These are phyloP conservation scores for Mesotaenium endlicherianum DNA, from an alignment of 139 green algal species.

Conservation along the genomic window DNA sequence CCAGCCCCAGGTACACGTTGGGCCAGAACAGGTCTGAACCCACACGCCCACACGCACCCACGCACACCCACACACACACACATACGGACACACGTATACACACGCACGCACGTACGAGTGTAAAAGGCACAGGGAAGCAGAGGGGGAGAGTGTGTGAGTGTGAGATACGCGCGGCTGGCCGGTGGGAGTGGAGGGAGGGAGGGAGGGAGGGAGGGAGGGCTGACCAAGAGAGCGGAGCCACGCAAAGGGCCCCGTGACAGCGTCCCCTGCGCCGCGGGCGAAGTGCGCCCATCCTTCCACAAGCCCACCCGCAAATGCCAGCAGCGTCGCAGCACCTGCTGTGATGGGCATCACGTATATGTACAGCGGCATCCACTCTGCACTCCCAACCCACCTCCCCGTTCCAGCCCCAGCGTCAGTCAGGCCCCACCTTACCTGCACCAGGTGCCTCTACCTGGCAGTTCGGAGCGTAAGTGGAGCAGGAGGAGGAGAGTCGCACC, in stretches of 20 bases:
- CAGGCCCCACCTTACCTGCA: too few species aligned
- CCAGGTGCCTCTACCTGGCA: too few species aligned
- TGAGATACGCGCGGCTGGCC: background rate
- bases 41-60: too few species aligned
- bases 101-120: background rate
- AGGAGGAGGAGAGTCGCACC: slow-evolving; percentile 15
- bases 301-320: slow-evolving; percentile 1
- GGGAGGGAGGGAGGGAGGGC: too few species aligned
- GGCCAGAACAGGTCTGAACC: background rate
- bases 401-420: background rate
- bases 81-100: background rate
- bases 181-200: background rate
- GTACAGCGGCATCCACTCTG: slow-evolving; percentile 73
- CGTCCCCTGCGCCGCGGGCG: background rate
- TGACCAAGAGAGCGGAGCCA: too few species aligned
- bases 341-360: slow-evolving; percentile 74
- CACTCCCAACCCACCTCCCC: background rate
- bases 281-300: background rate
- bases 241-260: background rate
- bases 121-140: background rate
- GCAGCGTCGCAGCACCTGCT: background rate
- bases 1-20: slow-evolving; percentile 19
- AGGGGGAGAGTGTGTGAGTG: background rate
- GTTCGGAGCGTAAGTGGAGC: too few species aligned
- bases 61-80: too few species aligned